Evolutionary conservation across 73 alveolate genomes (phyloP), one percentile per base, ranked within the genome.

Genomic region (Tetrahymena thermophila): DNA sequence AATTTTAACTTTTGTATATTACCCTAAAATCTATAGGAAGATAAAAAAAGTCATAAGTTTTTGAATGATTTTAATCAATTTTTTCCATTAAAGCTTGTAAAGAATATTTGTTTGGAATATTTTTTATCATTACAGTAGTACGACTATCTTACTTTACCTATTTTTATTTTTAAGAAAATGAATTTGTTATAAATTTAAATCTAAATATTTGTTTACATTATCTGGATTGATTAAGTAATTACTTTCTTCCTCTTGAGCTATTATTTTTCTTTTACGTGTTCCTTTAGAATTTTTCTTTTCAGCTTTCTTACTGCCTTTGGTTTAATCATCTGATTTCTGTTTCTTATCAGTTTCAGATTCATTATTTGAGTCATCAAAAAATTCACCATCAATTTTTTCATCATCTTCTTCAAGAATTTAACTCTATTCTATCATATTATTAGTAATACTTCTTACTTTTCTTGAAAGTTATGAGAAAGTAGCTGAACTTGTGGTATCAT

Each of bases 61-160:
- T 98, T 94, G 96, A 94, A 94, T 98, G 98, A 85, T 97, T 96
- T 94, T 98, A 97, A 94, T 99, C 99, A 50, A 99, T 98, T 96
- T 96, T 96, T 37, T 96, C 96, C 93, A 98, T 94, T 43, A 99
- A 97, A 96, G 97, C 97, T 96, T 98, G 96, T 55, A 96, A 95
- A 10, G 99, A 97, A 94, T 98, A 99, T 94, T 99, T 98, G 96
- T 99, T 99, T 1, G 99, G 99, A 85, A 99, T 97, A 96, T 99
- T 99, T 94, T 99, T 98, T 84, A 99, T 98, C 99, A 99, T 99
- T 84, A 99, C 98, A 5, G 99, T 98, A 44, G 99, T 99, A 50
- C 99, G 96, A 35, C 98, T 95, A 94, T 96, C 98, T 28, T 94
- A 38, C 85, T 93, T 93, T n/a, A 94, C 85, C 44, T 94, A 35